Evolutionary conservation across 2,329 filamentous ascomycete species (phyloP).

Genomic region (Spiromastix sp.): DNA sequence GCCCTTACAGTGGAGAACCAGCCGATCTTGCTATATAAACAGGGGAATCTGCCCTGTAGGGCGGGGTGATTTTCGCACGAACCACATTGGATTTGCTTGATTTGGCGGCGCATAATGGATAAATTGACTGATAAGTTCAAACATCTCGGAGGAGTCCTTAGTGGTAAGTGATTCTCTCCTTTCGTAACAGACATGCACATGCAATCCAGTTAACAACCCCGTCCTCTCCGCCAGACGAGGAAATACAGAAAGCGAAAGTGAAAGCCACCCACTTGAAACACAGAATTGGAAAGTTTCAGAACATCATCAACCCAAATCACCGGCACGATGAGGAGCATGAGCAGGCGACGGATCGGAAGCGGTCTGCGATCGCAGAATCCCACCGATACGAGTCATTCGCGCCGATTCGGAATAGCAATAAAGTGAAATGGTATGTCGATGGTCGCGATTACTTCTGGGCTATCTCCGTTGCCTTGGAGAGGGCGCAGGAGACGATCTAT

Average conservation of each 20-base stretch:
- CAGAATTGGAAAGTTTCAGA: slow-evolving; percentile 54
- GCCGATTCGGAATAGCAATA: slow-evolving; percentile 72
- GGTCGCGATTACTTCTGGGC: slow-evolving; percentile 91
- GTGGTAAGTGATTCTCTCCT: background rate
- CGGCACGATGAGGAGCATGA: slow-evolving; percentile 93
- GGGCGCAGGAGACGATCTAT: slow-evolving; percentile 85
- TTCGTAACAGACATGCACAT: no score
- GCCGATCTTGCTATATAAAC: no score
- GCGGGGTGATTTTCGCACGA: background rate
- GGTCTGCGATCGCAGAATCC: slow-evolving; percentile 61
- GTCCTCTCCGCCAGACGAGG: background rate
- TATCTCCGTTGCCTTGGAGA: slow-evolving; percentile 74
- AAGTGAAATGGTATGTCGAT: slow-evolving; percentile 95
- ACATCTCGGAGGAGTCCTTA: slow-evolving; percentile 3
- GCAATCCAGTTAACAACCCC: no score
- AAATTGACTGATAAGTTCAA: slow-evolving; percentile 15
- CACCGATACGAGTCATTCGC: slow-evolving; percentile 88
- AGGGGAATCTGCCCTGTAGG: no score
- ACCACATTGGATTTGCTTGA: no score
- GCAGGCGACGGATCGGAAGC: slow-evolving; percentile 69
- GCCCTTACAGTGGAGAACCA: no score
- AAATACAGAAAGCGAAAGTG: slow-evolving; percentile 34
- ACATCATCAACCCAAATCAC: slow-evolving; percentile 73
- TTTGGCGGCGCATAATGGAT: slow-evolving; percentile 14
- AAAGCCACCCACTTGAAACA: slow-evolving; percentile 50